Evolutionary conservation across 495 filamentous ascomycete species (phyloP).

Genomic region (Penicillium dipodomyicola): DNA sequence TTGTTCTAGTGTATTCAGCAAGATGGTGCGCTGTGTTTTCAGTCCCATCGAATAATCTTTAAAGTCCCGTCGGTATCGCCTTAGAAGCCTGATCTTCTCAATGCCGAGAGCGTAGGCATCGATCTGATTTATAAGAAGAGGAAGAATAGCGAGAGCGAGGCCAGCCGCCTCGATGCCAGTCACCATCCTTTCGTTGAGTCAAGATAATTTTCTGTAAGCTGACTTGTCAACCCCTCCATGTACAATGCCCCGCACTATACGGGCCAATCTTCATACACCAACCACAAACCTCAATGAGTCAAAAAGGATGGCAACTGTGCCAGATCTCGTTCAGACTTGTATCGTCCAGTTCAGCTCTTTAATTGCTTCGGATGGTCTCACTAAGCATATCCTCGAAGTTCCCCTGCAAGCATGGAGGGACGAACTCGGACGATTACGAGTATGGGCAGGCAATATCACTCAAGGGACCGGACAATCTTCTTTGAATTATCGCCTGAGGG

Average conservation of each 20-base stretch:
- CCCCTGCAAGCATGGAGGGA: slow-evolving; percentile 25
- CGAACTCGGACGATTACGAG: slow-evolving; percentile 37
- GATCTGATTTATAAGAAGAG: slow-evolving; percentile 28
- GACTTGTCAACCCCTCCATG: no score
- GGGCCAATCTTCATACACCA: no score
- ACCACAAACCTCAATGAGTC: no score
- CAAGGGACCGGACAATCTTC: slow-evolving; percentile 36
- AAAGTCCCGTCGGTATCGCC: slow-evolving; percentile 24
- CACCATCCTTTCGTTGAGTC: slow-evolving; percentile 9
- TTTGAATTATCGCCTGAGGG: slow-evolving; percentile 44
- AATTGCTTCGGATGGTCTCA: background rate
- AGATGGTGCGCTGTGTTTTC: slow-evolving; percentile 19
- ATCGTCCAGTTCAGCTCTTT: background rate
- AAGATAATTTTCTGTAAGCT: no score
- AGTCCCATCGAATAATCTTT: slow-evolving; percentile 15
- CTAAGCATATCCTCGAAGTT: slow-evolving; percentile 10
- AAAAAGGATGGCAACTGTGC: no score
- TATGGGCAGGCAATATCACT: slow-evolving; percentile 48
- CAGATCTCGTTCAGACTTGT: background rate
- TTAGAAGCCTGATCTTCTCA: slow-evolving; percentile 20
- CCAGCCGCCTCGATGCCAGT: slow-evolving; percentile 30
- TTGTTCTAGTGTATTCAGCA: slow-evolving; percentile 27
- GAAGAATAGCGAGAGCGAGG: slow-evolving; percentile 26
- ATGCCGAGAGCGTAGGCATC: slow-evolving; percentile 28
- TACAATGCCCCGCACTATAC: no score